phyloP scores from a whole-genome alignment of 176 grass and related monocot species.

The Oryza meridionalis region DNA sequence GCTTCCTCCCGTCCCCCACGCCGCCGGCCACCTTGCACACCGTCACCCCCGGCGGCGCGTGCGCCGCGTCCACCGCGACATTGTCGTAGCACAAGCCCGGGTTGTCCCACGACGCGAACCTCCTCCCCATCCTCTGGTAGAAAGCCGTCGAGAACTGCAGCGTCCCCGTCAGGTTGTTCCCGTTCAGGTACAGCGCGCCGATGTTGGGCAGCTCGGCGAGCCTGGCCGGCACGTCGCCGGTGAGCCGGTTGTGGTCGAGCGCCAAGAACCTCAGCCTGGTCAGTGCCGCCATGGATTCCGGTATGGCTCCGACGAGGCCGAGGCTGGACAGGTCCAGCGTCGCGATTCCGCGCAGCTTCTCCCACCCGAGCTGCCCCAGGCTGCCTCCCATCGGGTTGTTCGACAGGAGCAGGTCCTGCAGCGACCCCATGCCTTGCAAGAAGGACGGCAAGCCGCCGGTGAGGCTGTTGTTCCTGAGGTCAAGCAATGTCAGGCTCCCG shows the following conservation, averaged over 20 bases:
- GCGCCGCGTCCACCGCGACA: slow-evolving; percentile 19
- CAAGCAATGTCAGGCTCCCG: slow-evolving; percentile 60
- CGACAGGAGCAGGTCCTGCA: slow-evolving; percentile 80
- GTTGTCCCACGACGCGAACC: slow-evolving; percentile 93
- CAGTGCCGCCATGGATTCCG: slow-evolving; percentile 60
- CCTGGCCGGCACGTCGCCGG: slow-evolving; percentile 54
- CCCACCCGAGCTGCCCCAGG: slow-evolving; percentile 47
- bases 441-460: slow-evolving; percentile 47
- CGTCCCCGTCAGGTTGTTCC: slow-evolving; percentile 77
- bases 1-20: slow-evolving; percentile 32
- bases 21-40: slow-evolving; percentile 49
- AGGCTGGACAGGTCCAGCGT: slow-evolving; percentile 72
- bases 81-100: slow-evolving; percentile 66
- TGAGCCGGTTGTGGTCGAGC: slow-evolving; percentile 72
- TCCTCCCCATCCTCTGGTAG: slow-evolving; percentile 74
- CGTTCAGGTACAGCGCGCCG: slow-evolving; percentile 83
- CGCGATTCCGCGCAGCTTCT: slow-evolving; percentile 49
- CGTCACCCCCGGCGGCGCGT: slow-evolving; percentile 41
- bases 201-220: slow-evolving; percentile 65
- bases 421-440: slow-evolving; percentile 47
- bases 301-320: slow-evolving; percentile 56
- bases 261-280: slow-evolving; percentile 70
- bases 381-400: slow-evolving; percentile 69
- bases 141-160: slow-evolving; percentile 68
- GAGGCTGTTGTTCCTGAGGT: slow-evolving; percentile 88